These are phyloP conservation scores for Gilbertella persicaria DNA, from an alignment of 371 early-diverging fungal species.

Conservation along the genomic window DNA sequence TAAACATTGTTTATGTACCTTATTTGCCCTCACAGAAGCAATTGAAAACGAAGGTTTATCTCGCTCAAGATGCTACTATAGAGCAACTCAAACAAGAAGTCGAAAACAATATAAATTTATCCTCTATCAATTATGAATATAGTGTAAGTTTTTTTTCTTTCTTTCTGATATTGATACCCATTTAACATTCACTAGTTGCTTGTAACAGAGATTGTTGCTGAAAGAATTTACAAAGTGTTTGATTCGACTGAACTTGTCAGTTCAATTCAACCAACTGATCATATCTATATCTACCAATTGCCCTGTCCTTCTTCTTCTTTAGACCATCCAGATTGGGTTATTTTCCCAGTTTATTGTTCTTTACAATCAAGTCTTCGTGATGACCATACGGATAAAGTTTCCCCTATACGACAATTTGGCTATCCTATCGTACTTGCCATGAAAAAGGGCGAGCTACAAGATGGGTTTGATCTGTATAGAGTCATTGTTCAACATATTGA, in stretches of 20 bases:
- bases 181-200: slow-evolving; percentile 26
- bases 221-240: slow-evolving; percentile 59
- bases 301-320: slow-evolving; percentile 25
- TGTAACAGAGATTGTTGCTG: slow-evolving; percentile 52
- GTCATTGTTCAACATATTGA: slow-evolving; percentile 30
- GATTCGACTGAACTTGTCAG: slow-evolving; percentile 51
- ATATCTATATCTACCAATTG: slow-evolving; percentile 60
- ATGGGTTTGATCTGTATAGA: slow-evolving; percentile 16
- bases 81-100: slow-evolving; percentile 33
- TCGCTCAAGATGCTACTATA: slow-evolving; percentile 52
- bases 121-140: background rate
- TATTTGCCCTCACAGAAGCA: slow-evolving; percentile 31
- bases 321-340: slow-evolving; percentile 17
- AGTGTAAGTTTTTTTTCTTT: background rate
- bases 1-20: slow-evolving; percentile 45
- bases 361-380: slow-evolving; percentile 1
- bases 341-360: slow-evolving; percentile 42
- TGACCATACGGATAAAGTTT: background rate
- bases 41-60: slow-evolving; percentile 6
- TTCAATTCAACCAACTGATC: slow-evolving; percentile 51
- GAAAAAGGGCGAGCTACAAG: slow-evolving; percentile 10
- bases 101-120: background rate
- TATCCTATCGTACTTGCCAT: slow-evolving; percentile 36
- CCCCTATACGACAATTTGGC: slow-evolving; percentile 24
- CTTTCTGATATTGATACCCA: background rate